phyloP scores from a whole-genome alignment of 2,329 filamentous ascomycete species.

The Colletotrichum tropicale region DNA sequence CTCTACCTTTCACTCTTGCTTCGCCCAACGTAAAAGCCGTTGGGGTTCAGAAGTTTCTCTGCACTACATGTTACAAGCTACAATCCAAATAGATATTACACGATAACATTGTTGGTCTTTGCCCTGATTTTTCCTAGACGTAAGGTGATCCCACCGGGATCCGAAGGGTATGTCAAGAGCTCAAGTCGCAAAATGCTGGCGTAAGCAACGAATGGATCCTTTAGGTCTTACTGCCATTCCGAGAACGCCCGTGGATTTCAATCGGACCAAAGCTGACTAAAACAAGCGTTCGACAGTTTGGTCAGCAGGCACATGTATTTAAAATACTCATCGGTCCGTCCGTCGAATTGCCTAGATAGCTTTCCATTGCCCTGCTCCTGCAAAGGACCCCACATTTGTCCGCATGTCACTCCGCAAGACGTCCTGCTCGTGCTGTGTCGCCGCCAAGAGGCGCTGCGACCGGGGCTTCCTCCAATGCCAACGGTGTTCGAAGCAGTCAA shows the following conservation, averaged over 20 bases:
- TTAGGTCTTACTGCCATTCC: neutral
- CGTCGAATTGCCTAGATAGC: neutral
- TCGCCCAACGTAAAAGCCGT: neutral
- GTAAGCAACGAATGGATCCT: neutral
- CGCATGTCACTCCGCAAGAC: constrained; percentile 15
- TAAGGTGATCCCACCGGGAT: neutral
- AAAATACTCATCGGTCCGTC: neutral
- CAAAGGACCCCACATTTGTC: neutral
- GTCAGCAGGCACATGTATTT: neutral
- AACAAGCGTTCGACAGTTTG: neutral
- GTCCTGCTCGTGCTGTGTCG: neutral
- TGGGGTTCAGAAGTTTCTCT: neutral
- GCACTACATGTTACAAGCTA: neutral
- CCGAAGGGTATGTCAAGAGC: neutral
- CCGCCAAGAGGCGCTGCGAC: constrained; percentile 6
- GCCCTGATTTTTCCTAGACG: neutral
- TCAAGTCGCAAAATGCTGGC: neutral
- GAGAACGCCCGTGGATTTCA: neutral
- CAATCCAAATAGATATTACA: neutral
- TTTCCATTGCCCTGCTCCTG: neutral
- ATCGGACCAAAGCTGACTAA: neutral
- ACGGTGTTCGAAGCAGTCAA: neutral
- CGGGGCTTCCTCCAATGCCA: neutral
- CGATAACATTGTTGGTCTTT: neutral
- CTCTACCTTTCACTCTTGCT: neutral